Percentiles rank a stretch among this genome's conserved stretches.
Conservation (phyloP, 495 filamentous ascomycete genomes). For the Neurospora sp. region DNA sequence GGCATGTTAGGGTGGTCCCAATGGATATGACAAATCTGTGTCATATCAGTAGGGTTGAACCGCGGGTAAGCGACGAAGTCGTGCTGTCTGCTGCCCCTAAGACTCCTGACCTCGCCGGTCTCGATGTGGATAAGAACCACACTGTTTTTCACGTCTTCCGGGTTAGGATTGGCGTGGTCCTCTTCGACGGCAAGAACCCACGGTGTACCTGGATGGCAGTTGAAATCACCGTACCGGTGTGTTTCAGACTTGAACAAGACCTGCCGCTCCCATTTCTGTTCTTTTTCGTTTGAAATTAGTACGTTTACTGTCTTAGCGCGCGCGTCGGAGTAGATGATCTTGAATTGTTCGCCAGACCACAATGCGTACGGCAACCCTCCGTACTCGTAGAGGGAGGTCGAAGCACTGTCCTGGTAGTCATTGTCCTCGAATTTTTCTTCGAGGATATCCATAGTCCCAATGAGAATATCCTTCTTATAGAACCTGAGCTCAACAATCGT, state of each 20-base stretch:
- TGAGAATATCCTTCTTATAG: no score
- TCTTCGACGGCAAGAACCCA: constrained; percentile 39
- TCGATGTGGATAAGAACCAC: constrained; percentile 27
- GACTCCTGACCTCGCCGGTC: constrained; percentile 7
- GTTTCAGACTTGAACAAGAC: constrained; percentile 17
- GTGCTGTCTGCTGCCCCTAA: constrained; percentile 23
- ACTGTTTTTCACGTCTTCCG: constrained; percentile 23
- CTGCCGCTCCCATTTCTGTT: constrained; percentile 7
- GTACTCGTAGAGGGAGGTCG: constrained; percentile 36
- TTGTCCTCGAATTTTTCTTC: no score
- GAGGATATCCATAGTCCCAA: constrained; percentile 24
- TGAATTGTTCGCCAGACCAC: constrained; percentile 16
- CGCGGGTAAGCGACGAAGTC: constrained; percentile 42
- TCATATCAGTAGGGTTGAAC: constrained; percentile 32
- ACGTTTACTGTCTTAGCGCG: constrained; percentile 27
- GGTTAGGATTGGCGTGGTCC: constrained; percentile 23
- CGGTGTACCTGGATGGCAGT: constrained; percentile 21
- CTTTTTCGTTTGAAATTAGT: constrained; percentile 17
- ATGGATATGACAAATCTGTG: constrained; percentile 36
- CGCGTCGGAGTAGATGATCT: constrained; percentile 34
- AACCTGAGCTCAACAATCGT: constrained; percentile 27
- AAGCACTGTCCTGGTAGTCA: constrained; percentile 16
- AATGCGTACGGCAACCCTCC: constrained; percentile 27
- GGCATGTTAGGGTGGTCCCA: constrained; percentile 44
- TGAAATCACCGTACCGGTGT: constrained; percentile 31